Percentiles rank a stretch among this genome's conserved stretches.
Evolutionary conservation across 2,329 filamentous ascomycete species (phyloP).

Genomic region (Phialemoniopsis sp.): DNA sequence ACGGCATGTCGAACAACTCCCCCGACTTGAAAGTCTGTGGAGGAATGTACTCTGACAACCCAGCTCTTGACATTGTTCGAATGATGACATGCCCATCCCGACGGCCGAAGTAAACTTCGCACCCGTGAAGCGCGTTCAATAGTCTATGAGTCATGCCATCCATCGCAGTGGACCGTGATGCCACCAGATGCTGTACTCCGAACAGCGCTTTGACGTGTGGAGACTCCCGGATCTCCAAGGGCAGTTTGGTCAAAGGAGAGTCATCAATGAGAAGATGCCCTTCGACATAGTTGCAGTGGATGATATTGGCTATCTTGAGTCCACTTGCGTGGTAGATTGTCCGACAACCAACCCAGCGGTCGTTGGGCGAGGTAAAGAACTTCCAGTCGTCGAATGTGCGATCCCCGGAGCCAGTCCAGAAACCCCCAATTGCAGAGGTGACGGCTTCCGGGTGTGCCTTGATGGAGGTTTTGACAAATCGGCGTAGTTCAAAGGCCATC

Average conservation of each 20-base stretch:
- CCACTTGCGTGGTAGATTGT: no score
- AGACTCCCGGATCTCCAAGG: constrained; percentile 40
- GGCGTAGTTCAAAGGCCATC: constrained; percentile 29
- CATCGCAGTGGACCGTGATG: constrained; percentile 45
- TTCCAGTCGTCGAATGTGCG: no score
- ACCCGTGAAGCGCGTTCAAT: constrained; percentile 24
- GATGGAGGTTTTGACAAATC: constrained; percentile 28
- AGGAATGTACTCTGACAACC: background rate
- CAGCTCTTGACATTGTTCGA: constrained; percentile 24
- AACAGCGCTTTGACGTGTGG: constrained; percentile 45
- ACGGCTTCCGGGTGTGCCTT: constrained; percentile 10
- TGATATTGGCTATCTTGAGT: no score
- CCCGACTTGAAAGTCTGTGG: constrained; percentile 14
- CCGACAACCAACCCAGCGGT: no score
- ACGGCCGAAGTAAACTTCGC: constrained; percentile 52
- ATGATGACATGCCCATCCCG: constrained; percentile 34
- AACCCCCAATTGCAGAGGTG: constrained; percentile 11
- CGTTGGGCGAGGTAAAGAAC: no score
- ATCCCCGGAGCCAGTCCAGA: no score
- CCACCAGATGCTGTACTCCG: constrained; percentile 43
- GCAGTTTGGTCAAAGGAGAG: constrained; percentile 38
- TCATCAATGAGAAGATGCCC: constrained; percentile 31
- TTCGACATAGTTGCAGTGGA: constrained; percentile 28
- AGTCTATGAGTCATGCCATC: constrained; percentile 47
- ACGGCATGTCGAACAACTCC: constrained; percentile 45